phyloP scores from a whole-genome alignment of 768 basidiomycete genomes.

The Megacollybia marginata region DNA sequence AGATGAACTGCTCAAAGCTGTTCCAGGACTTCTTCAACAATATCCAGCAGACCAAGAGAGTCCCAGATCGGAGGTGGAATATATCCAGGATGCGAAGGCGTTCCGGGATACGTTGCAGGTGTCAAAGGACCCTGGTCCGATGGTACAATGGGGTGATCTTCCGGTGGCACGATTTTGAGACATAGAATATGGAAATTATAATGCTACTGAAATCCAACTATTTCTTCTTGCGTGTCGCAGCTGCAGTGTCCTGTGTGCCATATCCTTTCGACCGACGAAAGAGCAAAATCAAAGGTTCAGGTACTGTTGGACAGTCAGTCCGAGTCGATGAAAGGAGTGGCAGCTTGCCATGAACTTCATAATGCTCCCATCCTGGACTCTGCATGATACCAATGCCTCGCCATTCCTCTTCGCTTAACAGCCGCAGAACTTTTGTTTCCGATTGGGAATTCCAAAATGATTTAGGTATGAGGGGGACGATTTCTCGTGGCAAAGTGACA shows the following conservation, averaged over 20 bases:
- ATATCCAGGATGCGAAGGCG: conserved; percentile 54
- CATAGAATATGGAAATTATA: neutral
- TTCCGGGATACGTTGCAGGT: conserved; percentile 58
- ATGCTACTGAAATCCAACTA: conserved; percentile 12
- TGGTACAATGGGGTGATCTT: conserved; percentile 71
- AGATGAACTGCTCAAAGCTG: conserved; percentile 38
- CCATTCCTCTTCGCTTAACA: conserved; percentile 88
- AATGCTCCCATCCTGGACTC: conserved; percentile 95
- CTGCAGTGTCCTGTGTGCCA: conserved; percentile 31
- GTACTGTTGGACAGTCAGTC: conserved; percentile 39
- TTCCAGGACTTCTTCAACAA: conserved; percentile 50
- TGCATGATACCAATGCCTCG: conserved; percentile 94
- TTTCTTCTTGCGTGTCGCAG: conserved; percentile 35
- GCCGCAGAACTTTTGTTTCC: conserved; percentile 66
- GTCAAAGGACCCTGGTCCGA: conserved; percentile 53
- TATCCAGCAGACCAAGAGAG: conserved; percentile 41
- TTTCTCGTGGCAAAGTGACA: conserved; percentile 91
- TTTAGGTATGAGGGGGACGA: conserved; percentile 91
- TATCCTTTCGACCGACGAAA: conserved; percentile 80
- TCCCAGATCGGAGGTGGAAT: conserved; percentile 8
- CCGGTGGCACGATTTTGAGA: conserved; percentile 49
- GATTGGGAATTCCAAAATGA: conserved; percentile 67
- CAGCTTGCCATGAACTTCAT: conserved; percentile 81
- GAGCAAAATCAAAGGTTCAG: conserved; percentile 89
- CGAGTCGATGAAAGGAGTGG: conserved; percentile 1